These are phyloP conservation scores for Cenococcum geophilum DNA, from an alignment of 495 filamentous ascomycete genomes.

Conservation along the genomic window DNA sequence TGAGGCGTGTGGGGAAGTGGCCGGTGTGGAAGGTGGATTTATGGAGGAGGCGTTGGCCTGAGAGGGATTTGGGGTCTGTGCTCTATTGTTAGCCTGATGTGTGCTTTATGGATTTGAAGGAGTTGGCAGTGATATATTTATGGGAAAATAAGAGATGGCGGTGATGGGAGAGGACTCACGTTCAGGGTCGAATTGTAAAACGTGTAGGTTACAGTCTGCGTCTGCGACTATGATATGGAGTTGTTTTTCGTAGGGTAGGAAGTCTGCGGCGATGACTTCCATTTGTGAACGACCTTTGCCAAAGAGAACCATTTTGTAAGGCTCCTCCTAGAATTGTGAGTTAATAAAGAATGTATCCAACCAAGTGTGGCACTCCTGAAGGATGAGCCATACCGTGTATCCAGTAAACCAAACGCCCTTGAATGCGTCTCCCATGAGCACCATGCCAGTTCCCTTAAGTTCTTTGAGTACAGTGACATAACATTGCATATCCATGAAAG, in stretches of 20 bases:
- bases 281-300: conserved; percentile 71
- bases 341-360: neutral
- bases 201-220: conserved; percentile 75
- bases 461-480: conserved; percentile 79
- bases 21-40: conserved; percentile 82
- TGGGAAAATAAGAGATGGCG: too few species aligned
- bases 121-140: too few species aligned
- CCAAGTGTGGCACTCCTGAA: neutral
- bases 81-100: conserved; percentile 11
- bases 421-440: conserved; percentile 76
- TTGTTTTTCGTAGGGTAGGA: conserved; percentile 78
- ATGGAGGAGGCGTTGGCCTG: conserved; percentile 79
- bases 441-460: conserved; percentile 74
- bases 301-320: conserved; percentile 91
- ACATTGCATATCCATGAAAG: conserved; percentile 96
- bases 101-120: neutral
- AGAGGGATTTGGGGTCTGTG: conserved; percentile 84
- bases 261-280: conserved; percentile 76
- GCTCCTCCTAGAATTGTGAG: conserved; percentile 56
- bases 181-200: conserved; percentile 92
- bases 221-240: conserved; percentile 79
- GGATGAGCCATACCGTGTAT: conserved; percentile 57
- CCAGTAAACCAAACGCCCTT: conserved; percentile 95
- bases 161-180: conserved; percentile 41
- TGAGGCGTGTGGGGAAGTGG: conserved; percentile 64